A percentile compares a stretch with the other conserved stretches of the same genome.
phyloP scores from a whole-genome alignment of 352 stramenopile genomes.

The Vaucheria bursata region DNA sequence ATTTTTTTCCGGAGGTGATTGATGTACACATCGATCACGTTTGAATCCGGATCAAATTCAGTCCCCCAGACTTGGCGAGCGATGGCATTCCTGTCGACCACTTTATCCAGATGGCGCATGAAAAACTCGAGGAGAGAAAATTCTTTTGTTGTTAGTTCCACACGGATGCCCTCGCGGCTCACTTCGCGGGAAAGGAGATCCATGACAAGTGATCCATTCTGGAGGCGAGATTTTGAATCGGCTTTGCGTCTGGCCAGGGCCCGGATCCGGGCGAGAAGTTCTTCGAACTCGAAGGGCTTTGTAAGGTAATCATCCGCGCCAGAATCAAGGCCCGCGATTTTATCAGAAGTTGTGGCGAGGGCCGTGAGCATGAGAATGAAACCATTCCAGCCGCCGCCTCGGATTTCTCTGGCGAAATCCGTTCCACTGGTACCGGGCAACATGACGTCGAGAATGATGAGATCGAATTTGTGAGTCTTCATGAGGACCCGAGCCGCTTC shows the following conservation, averaged over 20 bases:
- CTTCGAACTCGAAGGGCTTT: neutral
- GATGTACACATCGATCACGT: neutral
- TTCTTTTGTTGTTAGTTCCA: neutral
- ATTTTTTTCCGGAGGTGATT: neutral
- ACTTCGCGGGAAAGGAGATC: neutral
- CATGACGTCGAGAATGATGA: neutral
- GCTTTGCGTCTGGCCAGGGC: neutral
- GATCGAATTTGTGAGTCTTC: neutral
- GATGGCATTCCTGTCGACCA: neutral
- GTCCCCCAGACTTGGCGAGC: neutral
- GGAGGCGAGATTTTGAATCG: neutral
- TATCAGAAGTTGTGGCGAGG: neutral
- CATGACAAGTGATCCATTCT: neutral
- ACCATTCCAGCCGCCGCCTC: neutral
- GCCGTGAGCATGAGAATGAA: neutral
- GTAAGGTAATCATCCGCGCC: neutral
- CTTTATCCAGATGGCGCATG: neutral
- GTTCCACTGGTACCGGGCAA: neutral
- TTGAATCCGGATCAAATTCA: neutral
- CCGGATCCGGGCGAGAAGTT: neutral
- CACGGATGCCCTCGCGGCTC: neutral
- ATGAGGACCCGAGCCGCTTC: neutral
- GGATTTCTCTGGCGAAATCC: neutral
- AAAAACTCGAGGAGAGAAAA: neutral
- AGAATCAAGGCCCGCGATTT: neutral